Conservation (phyloP, 441 rosid species). For the Geranium incanum region DNA sequence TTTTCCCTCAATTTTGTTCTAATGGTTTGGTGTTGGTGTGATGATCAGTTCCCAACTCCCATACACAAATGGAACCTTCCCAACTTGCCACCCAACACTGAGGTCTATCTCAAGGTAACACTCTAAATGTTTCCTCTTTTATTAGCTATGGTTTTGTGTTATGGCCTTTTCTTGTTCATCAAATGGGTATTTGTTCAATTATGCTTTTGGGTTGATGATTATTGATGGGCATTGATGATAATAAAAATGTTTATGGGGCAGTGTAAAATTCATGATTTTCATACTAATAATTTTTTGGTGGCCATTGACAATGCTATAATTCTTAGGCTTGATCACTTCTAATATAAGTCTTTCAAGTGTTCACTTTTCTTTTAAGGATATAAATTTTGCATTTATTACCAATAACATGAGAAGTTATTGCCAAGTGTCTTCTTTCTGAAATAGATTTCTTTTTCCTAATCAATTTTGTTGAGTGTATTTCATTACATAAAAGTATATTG, state of each 20-base stretch:
- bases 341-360: no score
- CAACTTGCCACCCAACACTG: constrained; percentile 59
- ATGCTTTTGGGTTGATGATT: neutral
- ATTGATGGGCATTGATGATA: neutral
- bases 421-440: no score
- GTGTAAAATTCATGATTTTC: neutral
- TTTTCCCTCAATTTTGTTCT: neutral
- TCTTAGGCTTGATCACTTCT: neutral
- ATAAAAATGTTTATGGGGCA: neutral
- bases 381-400: no score
- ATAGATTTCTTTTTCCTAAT: no score
- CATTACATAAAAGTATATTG: neutral
- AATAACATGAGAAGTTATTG: no score
- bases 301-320: neutral
- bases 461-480: no score
- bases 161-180: neutral
- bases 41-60: constrained; percentile 66
- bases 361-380: no score
- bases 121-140: neutral
- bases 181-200: neutral
- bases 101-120: constrained; percentile 74
- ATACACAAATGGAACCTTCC: constrained; percentile 88
- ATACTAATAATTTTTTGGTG: neutral
- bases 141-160: neutral
- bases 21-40: neutral